These are phyloP conservation scores for Aeschynomene evenia DNA, from an alignment of 306 rosid genomes.

Conservation along the genomic window DNA sequence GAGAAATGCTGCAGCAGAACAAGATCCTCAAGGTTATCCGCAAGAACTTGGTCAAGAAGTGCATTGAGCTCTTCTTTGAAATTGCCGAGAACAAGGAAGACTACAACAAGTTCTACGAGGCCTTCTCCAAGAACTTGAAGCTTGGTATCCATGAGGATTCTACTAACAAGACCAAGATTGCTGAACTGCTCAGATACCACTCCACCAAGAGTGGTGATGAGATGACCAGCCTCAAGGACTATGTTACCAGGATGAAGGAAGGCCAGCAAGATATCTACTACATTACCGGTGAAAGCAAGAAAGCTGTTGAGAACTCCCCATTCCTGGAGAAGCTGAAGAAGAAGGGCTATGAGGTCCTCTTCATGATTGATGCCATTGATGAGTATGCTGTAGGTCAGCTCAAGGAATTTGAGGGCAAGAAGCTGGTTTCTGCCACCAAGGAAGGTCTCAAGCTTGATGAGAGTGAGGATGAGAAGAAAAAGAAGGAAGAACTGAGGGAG, in stretches of 20 bases:
- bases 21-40: slow-evolving; percentile 85
- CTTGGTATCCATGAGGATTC: slow-evolving; percentile 88
- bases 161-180: slow-evolving; percentile 67
- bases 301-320: slow-evolving; percentile 85
- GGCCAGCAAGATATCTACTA: slow-evolving; percentile 79
- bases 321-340: slow-evolving; percentile 84
- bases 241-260: slow-evolving; percentile 89
- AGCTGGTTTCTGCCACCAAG: slow-evolving; percentile 87
- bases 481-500: slow-evolving; percentile 54
- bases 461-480: slow-evolving; percentile 67
- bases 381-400: slow-evolving; percentile 85
- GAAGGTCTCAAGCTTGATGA: slow-evolving; percentile 79
- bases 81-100: slow-evolving; percentile 93
- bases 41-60: slow-evolving; percentile 82
- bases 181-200: slow-evolving; percentile 75
- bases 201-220: slow-evolving; percentile 91
- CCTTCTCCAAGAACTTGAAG: slow-evolving; percentile 84
- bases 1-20: slow-evolving; percentile 81
- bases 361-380: slow-evolving; percentile 88
- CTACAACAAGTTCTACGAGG: slow-evolving; percentile 79
- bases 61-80: slow-evolving; percentile 75
- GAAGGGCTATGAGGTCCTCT: slow-evolving; percentile 76
- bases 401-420: slow-evolving; percentile 82
- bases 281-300: slow-evolving; percentile 87
- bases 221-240: slow-evolving; percentile 80